Evolutionary conservation across 2,329 filamentous ascomycete species (phyloP).

Genomic region (Trichophyton simii): DNA sequence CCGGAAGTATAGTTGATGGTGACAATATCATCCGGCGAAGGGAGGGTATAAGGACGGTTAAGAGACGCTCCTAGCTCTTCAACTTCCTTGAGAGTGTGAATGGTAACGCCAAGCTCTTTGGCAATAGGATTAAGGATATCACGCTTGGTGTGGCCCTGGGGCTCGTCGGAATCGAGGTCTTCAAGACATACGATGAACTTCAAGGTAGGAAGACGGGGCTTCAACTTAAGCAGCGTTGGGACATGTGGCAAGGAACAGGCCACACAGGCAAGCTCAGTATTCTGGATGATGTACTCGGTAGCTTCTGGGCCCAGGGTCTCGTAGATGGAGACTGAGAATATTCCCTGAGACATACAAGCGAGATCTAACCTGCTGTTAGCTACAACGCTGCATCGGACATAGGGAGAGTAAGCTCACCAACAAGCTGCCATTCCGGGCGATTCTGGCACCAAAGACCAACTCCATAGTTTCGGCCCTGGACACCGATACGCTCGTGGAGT

Average conservation of each 20-base stretch:
- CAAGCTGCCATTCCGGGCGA: slow-evolving; percentile 77
- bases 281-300: slow-evolving; percentile 92
- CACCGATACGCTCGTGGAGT: slow-evolving; percentile 60
- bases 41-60: slow-evolving; percentile 57
- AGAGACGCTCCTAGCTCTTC: slow-evolving; percentile 65
- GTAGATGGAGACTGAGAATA: slow-evolving; percentile 88
- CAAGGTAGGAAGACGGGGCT: slow-evolving; percentile 60
- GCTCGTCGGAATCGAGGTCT: slow-evolving; percentile 66
- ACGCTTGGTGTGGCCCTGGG: slow-evolving; percentile 62
- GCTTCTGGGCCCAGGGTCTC: slow-evolving; percentile 86
- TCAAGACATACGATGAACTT: slow-evolving; percentile 86
- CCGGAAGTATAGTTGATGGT: slow-evolving; percentile 61
- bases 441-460: slow-evolving; percentile 81
- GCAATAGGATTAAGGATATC: slow-evolving; percentile 66
- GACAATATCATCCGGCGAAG: slow-evolving; percentile 60
- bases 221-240: slow-evolving; percentile 66
- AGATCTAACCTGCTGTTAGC: slow-evolving; percentile 47
- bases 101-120: slow-evolving; percentile 57
- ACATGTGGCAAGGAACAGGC: slow-evolving; percentile 71
- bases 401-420: slow-evolving; percentile 38
- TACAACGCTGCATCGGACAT: background rate
- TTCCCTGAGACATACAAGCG: slow-evolving; percentile 70
- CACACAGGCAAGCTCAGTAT: slow-evolving; percentile 63
- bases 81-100: slow-evolving; percentile 68
- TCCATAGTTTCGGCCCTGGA: slow-evolving; percentile 55